These are phyloP conservation scores for Vigna nakashimae DNA, from an alignment of 306 rosid species.

Conservation along the genomic window DNA sequence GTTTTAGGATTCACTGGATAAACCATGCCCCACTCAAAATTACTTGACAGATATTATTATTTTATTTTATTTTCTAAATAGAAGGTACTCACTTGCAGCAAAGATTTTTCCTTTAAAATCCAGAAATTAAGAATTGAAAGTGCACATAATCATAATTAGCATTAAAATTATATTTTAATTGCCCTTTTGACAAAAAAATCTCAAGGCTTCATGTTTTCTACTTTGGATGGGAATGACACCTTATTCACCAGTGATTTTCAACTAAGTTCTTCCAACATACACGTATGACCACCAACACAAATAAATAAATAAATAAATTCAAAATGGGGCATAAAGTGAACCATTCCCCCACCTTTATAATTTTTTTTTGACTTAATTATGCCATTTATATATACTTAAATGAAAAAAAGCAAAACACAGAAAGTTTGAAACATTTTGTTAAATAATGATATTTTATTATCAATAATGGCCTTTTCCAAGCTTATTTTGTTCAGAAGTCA, in stretches of 20 bases:
- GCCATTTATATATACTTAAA: not conserved
- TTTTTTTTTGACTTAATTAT: slow-evolving; percentile 4
- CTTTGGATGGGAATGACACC: slow-evolving; percentile 43
- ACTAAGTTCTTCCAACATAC: slow-evolving; percentile 8
- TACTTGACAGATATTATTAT: not conserved
- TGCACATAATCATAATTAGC: not conserved
- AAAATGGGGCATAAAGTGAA: not conserved
- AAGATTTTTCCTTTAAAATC: not conserved
- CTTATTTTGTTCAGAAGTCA: not conserved
- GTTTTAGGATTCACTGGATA: not conserved
- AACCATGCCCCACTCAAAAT: slow-evolving; percentile 4
- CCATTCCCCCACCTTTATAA: not conserved
- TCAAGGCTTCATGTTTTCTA: not conserved
- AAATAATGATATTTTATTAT: not conserved
- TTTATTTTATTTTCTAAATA: too few species aligned
- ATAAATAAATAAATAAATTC: not conserved
- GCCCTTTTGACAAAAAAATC: slow-evolving; percentile 19
- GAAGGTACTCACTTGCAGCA: not conserved
- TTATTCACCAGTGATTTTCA: slow-evolving; percentile 11
- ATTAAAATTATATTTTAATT: not conserved
- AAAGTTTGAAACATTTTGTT: slow-evolving; percentile 6
- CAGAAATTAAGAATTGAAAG: not conserved
- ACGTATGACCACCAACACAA: not conserved
- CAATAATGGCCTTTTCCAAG: not conserved
- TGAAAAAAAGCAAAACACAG: not conserved